Percentiles rank a stretch among this genome's conserved stretches.
Conservation (phyloP, 1,139 yeast genomes). For the Yamadazyma trypodendri region DNA sequence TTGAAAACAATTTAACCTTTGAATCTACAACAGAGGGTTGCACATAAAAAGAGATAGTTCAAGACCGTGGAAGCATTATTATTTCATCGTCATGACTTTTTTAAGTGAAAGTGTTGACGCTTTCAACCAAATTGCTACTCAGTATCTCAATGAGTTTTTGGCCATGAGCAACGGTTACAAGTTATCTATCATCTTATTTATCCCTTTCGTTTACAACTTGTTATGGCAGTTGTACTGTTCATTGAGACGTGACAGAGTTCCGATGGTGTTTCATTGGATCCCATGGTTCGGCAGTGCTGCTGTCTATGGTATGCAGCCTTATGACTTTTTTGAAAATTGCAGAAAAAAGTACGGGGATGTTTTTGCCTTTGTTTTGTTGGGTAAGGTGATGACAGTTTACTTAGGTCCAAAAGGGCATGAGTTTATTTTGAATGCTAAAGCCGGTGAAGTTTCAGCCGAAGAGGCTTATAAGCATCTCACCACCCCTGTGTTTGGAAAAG, state of each 20-base stretch:
- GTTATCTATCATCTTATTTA: constrained; percentile 32
- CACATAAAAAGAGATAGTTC: neutral
- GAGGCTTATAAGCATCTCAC: constrained; percentile 94
- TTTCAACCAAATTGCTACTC: constrained; percentile 17
- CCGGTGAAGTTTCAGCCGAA: constrained; percentile 90
- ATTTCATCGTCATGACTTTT: constrained; percentile 9
- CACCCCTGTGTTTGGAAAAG: constrained; percentile 96
- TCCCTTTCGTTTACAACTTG: constrained; percentile 61
- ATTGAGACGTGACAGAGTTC: constrained; percentile 76
- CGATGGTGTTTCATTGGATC: constrained; percentile 86
- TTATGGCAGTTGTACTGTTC: constrained; percentile 71
- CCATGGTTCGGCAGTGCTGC: constrained; percentile 97
- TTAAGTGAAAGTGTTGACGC: constrained; percentile 15
- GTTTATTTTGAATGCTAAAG: constrained; percentile 87
- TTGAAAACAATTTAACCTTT: neutral
- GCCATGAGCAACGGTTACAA: constrained; percentile 32
- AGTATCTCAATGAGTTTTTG: constrained; percentile 10
- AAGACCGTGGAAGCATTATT: no score
- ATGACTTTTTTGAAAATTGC: constrained; percentile 78
- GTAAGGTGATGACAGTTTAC: constrained; percentile 92
- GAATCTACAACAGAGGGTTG: neutral
- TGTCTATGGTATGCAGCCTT: constrained; percentile 88
- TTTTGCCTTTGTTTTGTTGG: constrained; percentile 83
- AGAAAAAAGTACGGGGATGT: constrained; percentile 86
- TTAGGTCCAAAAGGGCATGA: constrained; percentile 98